Evolutionary conservation across 805 yeast genomes (phyloP).

Genomic region (Teunomyces kruisii): DNA sequence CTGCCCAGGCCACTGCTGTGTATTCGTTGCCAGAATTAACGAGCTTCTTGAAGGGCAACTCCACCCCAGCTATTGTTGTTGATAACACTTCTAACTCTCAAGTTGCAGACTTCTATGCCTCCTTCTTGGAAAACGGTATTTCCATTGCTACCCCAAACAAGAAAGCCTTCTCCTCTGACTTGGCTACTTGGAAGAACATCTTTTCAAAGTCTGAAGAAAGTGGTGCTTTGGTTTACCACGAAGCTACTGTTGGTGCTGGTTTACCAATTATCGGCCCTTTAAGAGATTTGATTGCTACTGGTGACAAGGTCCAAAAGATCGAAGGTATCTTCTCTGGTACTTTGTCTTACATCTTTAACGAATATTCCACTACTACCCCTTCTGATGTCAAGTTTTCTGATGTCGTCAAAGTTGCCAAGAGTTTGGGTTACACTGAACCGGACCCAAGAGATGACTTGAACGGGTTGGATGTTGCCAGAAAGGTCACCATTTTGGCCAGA

Average conservation of each 20-base stretch:
- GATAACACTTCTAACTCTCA: constrained; percentile 90
- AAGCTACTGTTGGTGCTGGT: constrained; percentile 99
- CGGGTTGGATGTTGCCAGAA: constrained; percentile 98
- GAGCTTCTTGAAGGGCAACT: constrained; percentile 61
- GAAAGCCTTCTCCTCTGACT: constrained; percentile 87
- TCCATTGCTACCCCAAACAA: constrained; percentile 98
- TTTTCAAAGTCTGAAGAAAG: constrained; percentile 53
- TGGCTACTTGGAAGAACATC: constrained; percentile 73
- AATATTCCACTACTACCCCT: constrained; percentile 71
- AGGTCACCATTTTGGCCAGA: constrained; percentile 94
- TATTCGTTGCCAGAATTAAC: constrained; percentile 60
- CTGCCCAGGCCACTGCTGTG: constrained; percentile 48
- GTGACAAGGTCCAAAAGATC: constrained; percentile 86
- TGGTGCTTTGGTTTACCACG: constrained; percentile 86
- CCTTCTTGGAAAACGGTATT: constrained; percentile 71
- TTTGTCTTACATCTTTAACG: constrained; percentile 91
- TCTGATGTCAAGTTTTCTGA: constrained; percentile 77
- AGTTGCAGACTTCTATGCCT: constrained; percentile 76
- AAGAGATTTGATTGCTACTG: constrained; percentile 86
- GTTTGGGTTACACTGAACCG: constrained; percentile 96
- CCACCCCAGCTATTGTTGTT: constrained; percentile 76
- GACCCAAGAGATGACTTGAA: constrained; percentile 99
- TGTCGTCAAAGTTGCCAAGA: constrained; percentile 83
- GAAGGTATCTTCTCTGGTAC: constrained; percentile 98
- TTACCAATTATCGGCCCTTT: constrained; percentile 88